A percentile compares a stretch with the other conserved stretches of the same genome.
Conservation (phyloP, 257 asterid genomes). For the Hygrophila difformis region DNA sequence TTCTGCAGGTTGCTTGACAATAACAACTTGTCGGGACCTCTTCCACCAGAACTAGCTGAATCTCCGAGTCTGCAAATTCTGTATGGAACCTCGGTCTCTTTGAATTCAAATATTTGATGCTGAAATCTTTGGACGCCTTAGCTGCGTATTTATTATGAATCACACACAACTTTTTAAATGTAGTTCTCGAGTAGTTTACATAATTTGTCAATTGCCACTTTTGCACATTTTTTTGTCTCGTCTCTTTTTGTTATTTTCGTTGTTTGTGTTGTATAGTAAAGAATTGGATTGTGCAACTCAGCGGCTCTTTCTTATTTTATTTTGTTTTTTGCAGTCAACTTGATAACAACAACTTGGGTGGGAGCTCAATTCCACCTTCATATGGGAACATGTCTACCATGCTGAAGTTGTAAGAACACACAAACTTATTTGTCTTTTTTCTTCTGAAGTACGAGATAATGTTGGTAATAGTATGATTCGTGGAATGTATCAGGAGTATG, state of each 20-base stretch:
- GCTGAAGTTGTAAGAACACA: conserved; percentile 47
- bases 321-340: conserved; percentile 44
- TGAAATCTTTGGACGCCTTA: no score
- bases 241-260: neutral
- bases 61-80: conserved; percentile 5
- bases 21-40: conserved; percentile 57
- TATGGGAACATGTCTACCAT: conserved; percentile 46
- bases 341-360: conserved; percentile 58
- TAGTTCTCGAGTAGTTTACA: no score
- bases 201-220: no score
- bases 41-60: conserved; percentile 26
- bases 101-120: no score
- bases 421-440: neutral
- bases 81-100: neutral
- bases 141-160: no score
- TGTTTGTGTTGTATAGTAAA: neutral
- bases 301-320: conserved; percentile 5
- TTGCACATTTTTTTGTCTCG: no score
- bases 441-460: neutral
- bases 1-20: conserved; percentile 59
- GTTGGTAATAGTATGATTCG: neutral
- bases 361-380: conserved; percentile 45
- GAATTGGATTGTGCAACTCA: neutral
- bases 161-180: no score
- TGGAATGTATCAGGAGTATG: conserved; percentile 71